Conservation (phyloP, 2,329 filamentous ascomycete species). For the Colletotrichum phormii region DNA sequence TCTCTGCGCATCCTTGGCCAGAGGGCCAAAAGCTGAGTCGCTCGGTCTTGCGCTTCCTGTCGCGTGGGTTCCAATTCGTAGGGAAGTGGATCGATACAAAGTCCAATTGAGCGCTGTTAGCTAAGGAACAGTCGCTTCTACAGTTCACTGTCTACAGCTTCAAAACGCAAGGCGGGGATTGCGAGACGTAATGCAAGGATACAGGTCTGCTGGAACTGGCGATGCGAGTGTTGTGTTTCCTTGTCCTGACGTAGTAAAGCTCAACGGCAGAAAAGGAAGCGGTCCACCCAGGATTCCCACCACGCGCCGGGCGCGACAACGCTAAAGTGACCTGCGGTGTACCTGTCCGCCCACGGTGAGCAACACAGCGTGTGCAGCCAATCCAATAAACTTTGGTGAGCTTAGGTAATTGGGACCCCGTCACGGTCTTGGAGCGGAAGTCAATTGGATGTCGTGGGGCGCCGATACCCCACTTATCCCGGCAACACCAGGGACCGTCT, state of each 20-base stretch:
- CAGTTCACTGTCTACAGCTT: neutral
- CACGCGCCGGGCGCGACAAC: constrained; percentile 15
- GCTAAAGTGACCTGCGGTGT: neutral
- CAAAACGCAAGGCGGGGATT: neutral
- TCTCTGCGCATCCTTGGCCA: constrained; percentile 43
- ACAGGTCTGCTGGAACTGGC: constrained; percentile 5
- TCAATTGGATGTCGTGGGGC: neutral
- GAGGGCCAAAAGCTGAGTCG: no score
- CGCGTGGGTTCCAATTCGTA: neutral
- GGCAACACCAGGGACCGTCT: neutral
- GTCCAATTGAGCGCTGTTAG: neutral
- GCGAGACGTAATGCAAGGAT: neutral
- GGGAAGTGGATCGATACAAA: neutral
- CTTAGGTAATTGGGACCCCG: neutral
- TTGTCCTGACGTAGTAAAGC: constrained; percentile 35
- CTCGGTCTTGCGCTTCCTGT: neutral
- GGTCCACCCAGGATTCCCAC: constrained; percentile 3
- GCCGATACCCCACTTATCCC: constrained; percentile 7
- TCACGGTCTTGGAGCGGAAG: neutral
- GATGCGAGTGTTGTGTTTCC: constrained; percentile 33
- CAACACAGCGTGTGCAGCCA: neutral
- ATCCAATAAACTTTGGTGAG: neutral
- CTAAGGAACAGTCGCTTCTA: neutral
- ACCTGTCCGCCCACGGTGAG: constrained; percentile 8
- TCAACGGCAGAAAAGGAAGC: constrained; percentile 27